phyloP scores from a whole-genome alignment of 306 rosid species.

The Cucurbita ficifolia region DNA sequence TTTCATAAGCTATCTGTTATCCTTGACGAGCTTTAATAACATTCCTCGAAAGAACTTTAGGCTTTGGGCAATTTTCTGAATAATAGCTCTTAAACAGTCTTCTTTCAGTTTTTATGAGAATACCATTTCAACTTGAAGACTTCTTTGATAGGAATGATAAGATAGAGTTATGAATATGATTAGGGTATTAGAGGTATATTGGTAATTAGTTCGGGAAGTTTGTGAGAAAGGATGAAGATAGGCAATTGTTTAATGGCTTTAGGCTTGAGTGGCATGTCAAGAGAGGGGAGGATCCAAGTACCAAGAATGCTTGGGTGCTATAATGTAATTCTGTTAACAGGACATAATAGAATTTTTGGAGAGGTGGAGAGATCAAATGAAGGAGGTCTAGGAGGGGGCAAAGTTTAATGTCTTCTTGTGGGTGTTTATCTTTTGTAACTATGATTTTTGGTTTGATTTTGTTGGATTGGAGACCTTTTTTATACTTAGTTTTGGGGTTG shows the following conservation, averaged over 20 bases:
- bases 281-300: not conserved
- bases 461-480: not conserved
- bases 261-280: not conserved
- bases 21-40: not conserved
- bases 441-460: no score
- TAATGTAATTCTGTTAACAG: not conserved
- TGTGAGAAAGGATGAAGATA: not conserved
- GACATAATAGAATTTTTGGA: not conserved
- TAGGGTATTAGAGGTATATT: not conserved
- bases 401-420: not conserved
- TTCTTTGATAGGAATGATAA: not conserved
- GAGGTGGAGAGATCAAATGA: not conserved
- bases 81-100: not conserved
- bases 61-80: not conserved
- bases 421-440: not conserved
- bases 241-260: not conserved
- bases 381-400: not conserved
- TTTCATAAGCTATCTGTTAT: not conserved
- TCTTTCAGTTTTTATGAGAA: not conserved
- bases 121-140: not conserved
- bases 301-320: not conserved
- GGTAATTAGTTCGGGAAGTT: not conserved
- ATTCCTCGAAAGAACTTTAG: not conserved
- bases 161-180: not conserved
- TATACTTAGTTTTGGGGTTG: not conserved